Base-by-base conservation (phyloP, 140 eudicot species). In the Anethum foeniculum region DNA sequence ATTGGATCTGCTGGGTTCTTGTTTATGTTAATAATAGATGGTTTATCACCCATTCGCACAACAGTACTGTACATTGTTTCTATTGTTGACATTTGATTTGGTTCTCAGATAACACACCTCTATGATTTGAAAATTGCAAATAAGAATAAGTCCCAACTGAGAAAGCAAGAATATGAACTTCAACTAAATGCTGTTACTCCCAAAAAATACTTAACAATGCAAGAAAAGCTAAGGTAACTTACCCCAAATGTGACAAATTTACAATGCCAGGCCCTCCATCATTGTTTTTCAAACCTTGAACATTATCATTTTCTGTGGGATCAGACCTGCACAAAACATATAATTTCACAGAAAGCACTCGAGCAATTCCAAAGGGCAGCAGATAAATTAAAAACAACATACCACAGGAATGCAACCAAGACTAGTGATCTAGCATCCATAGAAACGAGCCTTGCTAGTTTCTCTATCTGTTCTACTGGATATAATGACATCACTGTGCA, bases 381-480 rank as follows among this genome's bases (percentile, higher is more conserved):
- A 16, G 58, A 19, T 54, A 7, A 54, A 54, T 10, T 19, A 19
- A 54, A 54, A 21, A 54, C 23, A 60, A 60, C 68, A 60, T n/a
- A 60, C 67, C 67, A 19, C 58, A 3, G 1, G 3, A 51, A 51
- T 4, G 16, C 23, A 51, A 52, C 25, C 9, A 56, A 56, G 28
- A 5, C 11, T 5, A 6, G 65, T 47, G 14, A 25, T 25, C 69
- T 5, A 3, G 69, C 69, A n/a, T n/a, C 98, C 99, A 95, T 92
- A 72, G 99, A 91, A 79, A 92, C 90, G 43, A 97, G 99, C 73
- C 98, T 88, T 88, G 93, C 95, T 56, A 95, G 84, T 84, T 91
- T 93, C 91, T 93, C 99, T 78, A 54, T 19, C 84, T 91, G 98
- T 82, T 25, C 36, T 62, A 10, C 34, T 11, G 18, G 15, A 62